These are phyloP conservation scores for Suillus weaverae DNA, from an alignment of 768 basidiomycete species.

Conservation along the genomic window DNA sequence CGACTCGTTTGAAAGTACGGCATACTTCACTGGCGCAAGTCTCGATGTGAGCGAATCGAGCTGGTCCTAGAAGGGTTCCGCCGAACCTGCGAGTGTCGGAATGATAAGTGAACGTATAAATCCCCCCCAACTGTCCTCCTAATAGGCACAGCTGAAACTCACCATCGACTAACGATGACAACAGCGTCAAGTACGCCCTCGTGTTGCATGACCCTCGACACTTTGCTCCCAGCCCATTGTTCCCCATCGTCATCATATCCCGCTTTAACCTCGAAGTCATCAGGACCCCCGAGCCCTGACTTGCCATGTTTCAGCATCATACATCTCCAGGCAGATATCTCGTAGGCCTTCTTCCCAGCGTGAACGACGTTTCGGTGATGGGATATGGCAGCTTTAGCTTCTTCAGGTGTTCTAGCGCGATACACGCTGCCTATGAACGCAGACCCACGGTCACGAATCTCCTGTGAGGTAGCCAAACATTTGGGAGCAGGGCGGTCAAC, in stretches of 20 bases:
- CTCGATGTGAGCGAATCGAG: conserved; percentile 76
- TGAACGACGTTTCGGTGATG: conserved; percentile 62
- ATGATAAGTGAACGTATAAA: background rate
- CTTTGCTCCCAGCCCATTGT: conserved; percentile 62
- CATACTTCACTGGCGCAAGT: conserved; percentile 76
- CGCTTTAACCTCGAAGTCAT: conserved; percentile 68
- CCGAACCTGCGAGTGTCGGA: conserved; percentile 65
- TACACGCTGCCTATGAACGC: conserved; percentile 69
- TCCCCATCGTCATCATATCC: conserved; percentile 80
- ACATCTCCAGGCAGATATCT: conserved; percentile 78
- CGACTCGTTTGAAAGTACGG: conserved; percentile 59
- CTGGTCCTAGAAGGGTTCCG: conserved; percentile 76
- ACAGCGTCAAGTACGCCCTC: conserved; percentile 74
- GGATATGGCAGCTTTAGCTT: conserved; percentile 49
- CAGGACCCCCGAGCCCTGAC: conserved; percentile 67
- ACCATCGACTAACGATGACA: conserved; percentile 81
- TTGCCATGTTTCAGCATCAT: conserved; percentile 68
- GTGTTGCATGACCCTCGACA: conserved; percentile 68
- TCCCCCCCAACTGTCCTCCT: background rate
- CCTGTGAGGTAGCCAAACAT: conserved; percentile 60
- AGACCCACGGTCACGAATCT: conserved; percentile 74
- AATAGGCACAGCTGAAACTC: conserved; percentile 15
- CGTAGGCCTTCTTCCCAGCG: conserved; percentile 59
- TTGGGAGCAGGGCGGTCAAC: conserved; percentile 41
- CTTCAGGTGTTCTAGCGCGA: conserved; percentile 49